Percentiles rank a stretch among this genome's conserved stretches.
Evolutionary conservation across 1,139 yeast species (phyloP).

Genomic region (Sporopachydermia cereana): DNA sequence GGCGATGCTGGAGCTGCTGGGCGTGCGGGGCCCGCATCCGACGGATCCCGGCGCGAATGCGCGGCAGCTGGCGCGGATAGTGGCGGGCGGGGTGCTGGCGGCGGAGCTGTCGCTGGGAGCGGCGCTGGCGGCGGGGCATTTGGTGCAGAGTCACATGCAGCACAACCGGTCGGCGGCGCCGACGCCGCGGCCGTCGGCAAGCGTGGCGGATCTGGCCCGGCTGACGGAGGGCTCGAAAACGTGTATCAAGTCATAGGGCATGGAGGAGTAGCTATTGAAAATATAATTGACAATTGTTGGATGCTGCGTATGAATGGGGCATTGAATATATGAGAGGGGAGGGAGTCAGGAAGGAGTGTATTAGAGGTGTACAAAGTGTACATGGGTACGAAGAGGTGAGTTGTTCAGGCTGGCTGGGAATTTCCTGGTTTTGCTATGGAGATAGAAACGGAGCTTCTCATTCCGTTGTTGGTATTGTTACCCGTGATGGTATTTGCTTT

Average conservation of each 20-base stretch:
- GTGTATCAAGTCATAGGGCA: slow-evolving; percentile 44
- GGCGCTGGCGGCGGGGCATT: slow-evolving; percentile 96
- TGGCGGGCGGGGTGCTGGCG: slow-evolving; percentile 91
- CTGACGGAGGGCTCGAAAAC: slow-evolving; percentile 59
- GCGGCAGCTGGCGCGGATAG: slow-evolving; percentile 85
- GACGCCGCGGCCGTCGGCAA: slow-evolving; percentile 22
- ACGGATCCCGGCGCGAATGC: slow-evolving; percentile 92
- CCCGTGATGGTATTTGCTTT: too few relatives aligned
- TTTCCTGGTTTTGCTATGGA: too few relatives aligned
- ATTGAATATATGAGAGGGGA: too few relatives aligned
- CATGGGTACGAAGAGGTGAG: too few relatives aligned
- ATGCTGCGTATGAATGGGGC: too few relatives aligned
- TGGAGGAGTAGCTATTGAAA: background rate
- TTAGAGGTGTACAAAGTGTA: too few relatives aligned
- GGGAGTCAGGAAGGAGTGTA: too few relatives aligned
- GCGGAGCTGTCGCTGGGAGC: slow-evolving; percentile 91
- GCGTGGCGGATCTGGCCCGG: slow-evolving; percentile 36
- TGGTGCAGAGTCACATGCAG: slow-evolving; percentile 95
- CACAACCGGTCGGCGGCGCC: slow-evolving; percentile 71
- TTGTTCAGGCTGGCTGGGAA: too few relatives aligned
- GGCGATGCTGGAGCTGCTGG: slow-evolving; percentile 88
- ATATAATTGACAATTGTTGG: background rate
- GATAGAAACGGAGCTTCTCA: too few relatives aligned
- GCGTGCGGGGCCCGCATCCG: slow-evolving; percentile 93
- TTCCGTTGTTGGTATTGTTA: too few relatives aligned